These are phyloP conservation scores for Gillenia trifoliata DNA, from an alignment of 306 rosid genomes.

Conservation along the genomic window DNA sequence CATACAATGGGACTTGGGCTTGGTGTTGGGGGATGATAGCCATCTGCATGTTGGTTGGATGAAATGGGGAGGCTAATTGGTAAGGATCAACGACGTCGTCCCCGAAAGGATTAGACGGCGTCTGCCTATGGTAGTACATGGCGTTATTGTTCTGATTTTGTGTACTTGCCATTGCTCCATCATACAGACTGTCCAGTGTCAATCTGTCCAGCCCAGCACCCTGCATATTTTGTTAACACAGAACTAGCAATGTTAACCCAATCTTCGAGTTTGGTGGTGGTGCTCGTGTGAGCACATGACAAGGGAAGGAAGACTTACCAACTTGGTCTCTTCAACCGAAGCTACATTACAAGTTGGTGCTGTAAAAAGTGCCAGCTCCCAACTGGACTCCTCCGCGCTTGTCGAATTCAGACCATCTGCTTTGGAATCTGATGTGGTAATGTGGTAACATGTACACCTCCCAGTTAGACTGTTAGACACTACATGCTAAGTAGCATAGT, in stretches of 20 bases:
- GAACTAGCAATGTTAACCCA: background rate
- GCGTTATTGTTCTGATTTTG: background rate
- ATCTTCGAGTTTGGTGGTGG: too few species aligned
- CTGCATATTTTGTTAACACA: background rate
- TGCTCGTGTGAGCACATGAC: background rate
- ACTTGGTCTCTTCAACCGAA: background rate
- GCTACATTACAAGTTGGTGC: background rate
- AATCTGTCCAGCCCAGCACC: slow-evolving; percentile 5
- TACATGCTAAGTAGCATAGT: background rate
- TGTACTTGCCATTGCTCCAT: background rate
- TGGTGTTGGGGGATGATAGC: background rate
- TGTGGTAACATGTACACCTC: background rate
- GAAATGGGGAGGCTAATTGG: background rate
- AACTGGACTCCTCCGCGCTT: background rate
- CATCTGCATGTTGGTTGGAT: background rate
- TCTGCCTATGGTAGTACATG: background rate
- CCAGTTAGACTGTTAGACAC: background rate
- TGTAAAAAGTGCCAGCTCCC: slow-evolving; percentile 10
- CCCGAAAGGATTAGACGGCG: slow-evolving; percentile 9
- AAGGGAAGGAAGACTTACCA: background rate
- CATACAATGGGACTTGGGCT: background rate
- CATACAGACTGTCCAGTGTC: slow-evolving; percentile 5
- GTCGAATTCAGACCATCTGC: background rate
- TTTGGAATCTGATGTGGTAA: background rate
- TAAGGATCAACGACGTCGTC: background rate